These are phyloP conservation scores for Gracilariopsis chorda DNA, from an alignment of 23 red algal genomes.

Conservation along the genomic window DNA sequence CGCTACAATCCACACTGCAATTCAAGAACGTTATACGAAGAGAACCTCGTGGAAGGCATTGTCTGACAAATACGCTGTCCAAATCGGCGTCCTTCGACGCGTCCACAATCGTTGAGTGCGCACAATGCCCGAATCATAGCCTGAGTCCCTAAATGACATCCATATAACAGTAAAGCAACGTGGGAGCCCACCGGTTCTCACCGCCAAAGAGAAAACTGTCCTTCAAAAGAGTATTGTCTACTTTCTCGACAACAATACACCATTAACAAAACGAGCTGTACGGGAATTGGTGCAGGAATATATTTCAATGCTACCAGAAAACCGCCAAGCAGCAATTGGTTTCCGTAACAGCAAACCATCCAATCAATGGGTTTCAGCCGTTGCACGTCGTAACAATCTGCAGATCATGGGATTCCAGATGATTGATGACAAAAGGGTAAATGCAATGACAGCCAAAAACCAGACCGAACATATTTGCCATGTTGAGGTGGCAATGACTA, in stretches of 20 bases:
- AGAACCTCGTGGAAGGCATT: too few species aligned
- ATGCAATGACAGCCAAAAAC: not conserved
- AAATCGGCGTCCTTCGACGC: too few species aligned
- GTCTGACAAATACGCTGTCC: too few species aligned
- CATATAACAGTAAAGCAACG: too few species aligned
- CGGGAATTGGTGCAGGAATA: not conserved
- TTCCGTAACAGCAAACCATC: not conserved
- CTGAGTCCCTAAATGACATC: too few species aligned
- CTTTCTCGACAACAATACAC: not conserved
- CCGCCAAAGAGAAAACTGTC: not conserved
- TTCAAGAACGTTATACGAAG: too few species aligned
- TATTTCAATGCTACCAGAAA: not conserved
- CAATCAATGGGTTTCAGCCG: not conserved
- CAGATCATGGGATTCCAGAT: not conserved
- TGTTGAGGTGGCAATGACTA: not conserved
- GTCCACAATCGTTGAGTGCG: too few species aligned
- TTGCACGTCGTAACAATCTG: not conserved
- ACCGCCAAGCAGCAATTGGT: not conserved
- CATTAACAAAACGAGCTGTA: not conserved
- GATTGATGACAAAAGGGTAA: not conserved
- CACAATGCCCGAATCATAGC: too few species aligned
- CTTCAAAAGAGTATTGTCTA: not conserved
- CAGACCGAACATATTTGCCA: not conserved
- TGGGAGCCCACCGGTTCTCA: not conserved
- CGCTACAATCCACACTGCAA: too few species aligned